phyloP scores from a whole-genome alignment of 495 filamentous ascomycete species.

The Penicillium simplicissimum region DNA sequence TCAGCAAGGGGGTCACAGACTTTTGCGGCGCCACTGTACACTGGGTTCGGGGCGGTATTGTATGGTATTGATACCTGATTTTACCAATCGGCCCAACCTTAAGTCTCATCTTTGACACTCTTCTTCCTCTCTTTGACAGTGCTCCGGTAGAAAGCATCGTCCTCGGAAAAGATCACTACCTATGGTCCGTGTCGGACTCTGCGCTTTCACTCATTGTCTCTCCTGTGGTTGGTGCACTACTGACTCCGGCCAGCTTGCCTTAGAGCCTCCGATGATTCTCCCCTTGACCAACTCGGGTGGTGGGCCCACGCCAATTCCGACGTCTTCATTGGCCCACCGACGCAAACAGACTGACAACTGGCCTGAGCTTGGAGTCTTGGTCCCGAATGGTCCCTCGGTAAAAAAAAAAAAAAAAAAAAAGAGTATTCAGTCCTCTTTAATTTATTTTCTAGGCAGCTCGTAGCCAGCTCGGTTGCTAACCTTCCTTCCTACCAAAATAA shows the following conservation, averaged over 20 bases:
- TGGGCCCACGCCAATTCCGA: constrained; percentile 16
- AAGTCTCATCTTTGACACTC: background rate
- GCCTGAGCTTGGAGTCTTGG: background rate
- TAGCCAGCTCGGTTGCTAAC: background rate
- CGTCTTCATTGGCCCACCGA: constrained; percentile 11
- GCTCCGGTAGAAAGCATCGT: background rate
- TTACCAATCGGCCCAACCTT: background rate
- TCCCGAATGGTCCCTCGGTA: background rate
- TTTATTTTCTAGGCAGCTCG: constrained; percentile 3
- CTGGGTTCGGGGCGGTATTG: constrained; percentile 3
- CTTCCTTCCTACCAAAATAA: background rate
- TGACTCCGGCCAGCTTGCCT: background rate
- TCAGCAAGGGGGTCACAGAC: too few species aligned
- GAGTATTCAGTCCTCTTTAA: background rate
- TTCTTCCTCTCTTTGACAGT: background rate
- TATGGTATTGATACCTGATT: constrained; percentile 12
- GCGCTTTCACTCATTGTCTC: background rate
- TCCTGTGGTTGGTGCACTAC: background rate
- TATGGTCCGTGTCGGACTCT: background rate
- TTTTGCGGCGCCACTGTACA: too few species aligned
- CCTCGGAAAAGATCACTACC: background rate
- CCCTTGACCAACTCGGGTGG: constrained; percentile 11
- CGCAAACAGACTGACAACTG: constrained; percentile 16
- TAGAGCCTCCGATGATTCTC: background rate
- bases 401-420: too few species aligned